These are phyloP conservation scores for Volvox africanus DNA, from an alignment of 139 green algal genomes.

Conservation along the genomic window DNA sequence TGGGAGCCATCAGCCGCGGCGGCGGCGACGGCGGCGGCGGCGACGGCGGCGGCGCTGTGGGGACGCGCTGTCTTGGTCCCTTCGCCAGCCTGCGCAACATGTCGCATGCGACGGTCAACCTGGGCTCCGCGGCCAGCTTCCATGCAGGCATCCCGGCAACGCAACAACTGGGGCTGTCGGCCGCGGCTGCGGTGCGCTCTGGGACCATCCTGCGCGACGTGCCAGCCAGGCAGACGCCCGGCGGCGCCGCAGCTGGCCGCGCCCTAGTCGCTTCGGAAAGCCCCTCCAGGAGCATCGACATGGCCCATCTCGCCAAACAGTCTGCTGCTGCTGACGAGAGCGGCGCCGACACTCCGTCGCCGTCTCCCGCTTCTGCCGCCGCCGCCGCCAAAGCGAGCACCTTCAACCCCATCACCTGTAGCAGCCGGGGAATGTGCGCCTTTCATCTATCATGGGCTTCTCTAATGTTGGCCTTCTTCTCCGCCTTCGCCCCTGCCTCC, in stretches of 20 bases:
- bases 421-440: background rate
- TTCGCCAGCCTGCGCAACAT: background rate
- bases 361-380: background rate
- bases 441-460: conserved; percentile 52
- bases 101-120: background rate
- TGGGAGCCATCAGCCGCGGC: background rate
- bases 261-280: background rate
- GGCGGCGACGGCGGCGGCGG: background rate
- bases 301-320: background rate
- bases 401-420: background rate
- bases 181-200: background rate
- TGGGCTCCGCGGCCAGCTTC: background rate
- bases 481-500: conserved; percentile 74
- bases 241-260: background rate
- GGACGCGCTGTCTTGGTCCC: background rate
- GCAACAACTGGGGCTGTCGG: background rate
- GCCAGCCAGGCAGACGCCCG: background rate
- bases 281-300: no score
- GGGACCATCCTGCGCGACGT: background rate
- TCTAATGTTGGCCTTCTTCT: conserved; percentile 79
- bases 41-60: background rate
- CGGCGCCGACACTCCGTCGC: background rate
- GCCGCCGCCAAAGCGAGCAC: background rate
- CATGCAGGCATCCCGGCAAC: background rate
- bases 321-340: background rate